Evolutionary conservation across 306 rosid genomes (phyloP), one percentile per base, ranked within the genome.

Genomic region (Ormosia emarginata): DNA sequence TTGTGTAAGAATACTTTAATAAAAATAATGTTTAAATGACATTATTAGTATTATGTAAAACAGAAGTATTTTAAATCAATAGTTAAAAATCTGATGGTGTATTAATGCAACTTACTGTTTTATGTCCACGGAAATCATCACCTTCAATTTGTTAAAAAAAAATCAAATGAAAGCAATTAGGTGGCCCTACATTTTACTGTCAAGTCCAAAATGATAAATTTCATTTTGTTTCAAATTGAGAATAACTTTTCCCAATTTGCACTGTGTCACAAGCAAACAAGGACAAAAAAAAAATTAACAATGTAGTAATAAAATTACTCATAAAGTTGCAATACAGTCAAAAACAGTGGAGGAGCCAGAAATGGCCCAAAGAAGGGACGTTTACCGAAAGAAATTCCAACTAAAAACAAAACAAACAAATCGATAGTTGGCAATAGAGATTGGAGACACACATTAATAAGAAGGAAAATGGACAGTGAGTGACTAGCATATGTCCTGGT

Each of bases 151-250:
- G 34, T 61, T 13, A 30, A 29, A 44, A 7, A 46, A 75, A 59
- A 75, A 61, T 61, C 71, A 61, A 63, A 17, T 47, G 72, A 62
- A 77, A 17, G 50, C 81, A 77, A 77, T 49, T 44, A 5, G 29
- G 39, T 1, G 71, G 34, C 73, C 63, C 81, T 32, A 63, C 39
- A 6, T 11, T 75, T 33, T 33, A 30, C 57, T 4, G 34, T 46
- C 63, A 15, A 15, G 80, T 44, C 81, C 1, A 50, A 29, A 29
- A 3, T 4, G 49, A 15, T 3, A 62, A 15, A 41, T 61, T 61
- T 61, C 2, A 43, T 59, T 59, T 9, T 13, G 59, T 59, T 61
- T 61, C 32, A 14, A 43, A n/a, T 9, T 12, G 18, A 46, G 18
- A 62, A 49, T 30, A 47, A 7, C 29, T 55, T 63, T 77, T 17